phyloP scores from a whole-genome alignment of 345 rosid genomes.

The Alliaria petiolata region DNA sequence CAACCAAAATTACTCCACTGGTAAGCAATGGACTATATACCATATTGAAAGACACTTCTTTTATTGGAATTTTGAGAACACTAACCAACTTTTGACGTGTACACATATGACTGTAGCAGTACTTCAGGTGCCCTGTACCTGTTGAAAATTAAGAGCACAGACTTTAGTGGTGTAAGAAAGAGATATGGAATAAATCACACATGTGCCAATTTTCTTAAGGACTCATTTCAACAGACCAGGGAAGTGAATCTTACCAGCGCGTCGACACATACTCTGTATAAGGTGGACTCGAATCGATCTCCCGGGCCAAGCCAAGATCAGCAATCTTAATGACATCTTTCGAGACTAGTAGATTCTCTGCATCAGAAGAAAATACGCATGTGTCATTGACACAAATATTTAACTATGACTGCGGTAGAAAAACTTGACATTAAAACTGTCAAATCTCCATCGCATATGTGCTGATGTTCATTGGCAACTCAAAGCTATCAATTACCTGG shows the following conservation, averaged over 20 bases:
- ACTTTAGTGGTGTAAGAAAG: neutral
- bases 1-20: neutral
- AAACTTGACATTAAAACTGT: neutral
- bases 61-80: neutral
- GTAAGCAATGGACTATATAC: neutral
- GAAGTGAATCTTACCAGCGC: slow-evolving; percentile 64
- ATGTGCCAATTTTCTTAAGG: neutral
- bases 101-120: slow-evolving; percentile 72
- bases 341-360: slow-evolving; percentile 83
- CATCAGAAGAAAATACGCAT: neutral
- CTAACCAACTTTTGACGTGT: slow-evolving; percentile 91
- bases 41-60: neutral
- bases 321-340: slow-evolving; percentile 82
- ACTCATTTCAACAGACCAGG: neutral
- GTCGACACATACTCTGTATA: slow-evolving; percentile 91
- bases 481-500: slow-evolving; percentile 60
- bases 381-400: neutral
- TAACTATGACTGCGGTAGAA: neutral
- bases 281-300: slow-evolving; percentile 78
- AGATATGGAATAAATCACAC: neutral
- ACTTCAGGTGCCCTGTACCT: slow-evolving; percentile 99
- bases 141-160: slow-evolving; percentile 4
- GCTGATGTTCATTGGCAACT: slow-evolving; percentile 4
- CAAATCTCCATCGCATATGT: neutral
- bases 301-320: slow-evolving; percentile 97